Evolutionary conservation across 2,329 filamentous ascomycete genomes (phyloP), one percentile per base, ranked within the genome.

Genomic region (Diplodia mutila): DNA sequence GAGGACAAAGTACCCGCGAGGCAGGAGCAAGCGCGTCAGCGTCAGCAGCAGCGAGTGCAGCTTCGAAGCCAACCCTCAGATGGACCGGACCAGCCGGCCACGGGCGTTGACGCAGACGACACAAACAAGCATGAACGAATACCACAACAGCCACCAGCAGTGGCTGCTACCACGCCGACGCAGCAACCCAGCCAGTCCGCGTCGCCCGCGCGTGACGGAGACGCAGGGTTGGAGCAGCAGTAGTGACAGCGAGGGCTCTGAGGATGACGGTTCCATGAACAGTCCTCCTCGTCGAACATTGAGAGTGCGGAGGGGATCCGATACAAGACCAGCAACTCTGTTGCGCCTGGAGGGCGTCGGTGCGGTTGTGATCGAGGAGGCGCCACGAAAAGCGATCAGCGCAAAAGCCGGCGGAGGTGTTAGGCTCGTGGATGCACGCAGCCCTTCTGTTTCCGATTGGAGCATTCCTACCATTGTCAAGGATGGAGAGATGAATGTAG

Each of bases 311-410:
- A 46, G 23, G 11, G 42, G 37, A 18, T 16, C 37, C 9, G 55
- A 46, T 12, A 61, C 37, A n/a, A 21, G 12, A 3, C 42, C 59
- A n/a, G 42, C 59, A 21, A 37, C 61, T 16, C 49, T 61, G 32
- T 46, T 67, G 34, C 54, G 55, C 27, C n/a, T 42, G 25, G 65
- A 61, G 23, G 65, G 65, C 4, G 39, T 67, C 4, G 65, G 55
- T 1, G 55, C 48, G n/a, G 65, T 67, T 21, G 49, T 67, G 8
- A 61, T 67, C 18, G 65, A 67, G 61, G 34, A 46, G 61, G 64
- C 52, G 8, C 65, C 65, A n/a, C 46, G 25, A 23, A 23, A 53
- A 23, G 55, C 65, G 0, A 53, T 67, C 32, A 67, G 54, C 23
- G 65, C 65, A 4, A 39, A 57, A 27, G 65, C 65, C 46, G 21